Evolutionary conservation across 2,329 filamentous ascomycete species (phyloP).

Genomic region (Colletotrichum melonis): DNA sequence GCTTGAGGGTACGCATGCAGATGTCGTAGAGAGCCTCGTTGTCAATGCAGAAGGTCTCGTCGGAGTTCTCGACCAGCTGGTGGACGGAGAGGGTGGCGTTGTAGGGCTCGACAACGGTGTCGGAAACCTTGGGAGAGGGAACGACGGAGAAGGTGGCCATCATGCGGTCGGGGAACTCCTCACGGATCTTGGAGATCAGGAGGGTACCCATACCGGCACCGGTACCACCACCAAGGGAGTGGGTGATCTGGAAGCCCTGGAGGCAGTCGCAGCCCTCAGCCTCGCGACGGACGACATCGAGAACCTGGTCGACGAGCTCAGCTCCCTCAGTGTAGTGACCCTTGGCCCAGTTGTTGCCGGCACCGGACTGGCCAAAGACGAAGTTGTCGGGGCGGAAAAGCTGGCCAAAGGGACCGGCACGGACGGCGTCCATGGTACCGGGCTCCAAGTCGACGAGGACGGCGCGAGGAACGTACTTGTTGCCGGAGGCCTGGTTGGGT

Average conservation of each 20-base stretch:
- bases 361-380: slow-evolving; percentile 99
- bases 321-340: slow-evolving; percentile 99
- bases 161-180: slow-evolving; percentile 99
- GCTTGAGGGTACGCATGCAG: slow-evolving; percentile 99
- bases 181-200: slow-evolving; percentile 99
- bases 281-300: slow-evolving; percentile 98
- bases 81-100: slow-evolving; percentile 99
- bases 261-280: slow-evolving; percentile 99
- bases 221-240: slow-evolving; percentile 99
- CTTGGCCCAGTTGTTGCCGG: slow-evolving; percentile 99
- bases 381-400: slow-evolving; percentile 99
- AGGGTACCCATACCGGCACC: slow-evolving; percentile 99
- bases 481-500: slow-evolving; percentile 79
- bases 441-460: slow-evolving; percentile 99
- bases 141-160: slow-evolving; percentile 99
- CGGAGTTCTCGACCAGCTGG: slow-evolving; percentile 99
- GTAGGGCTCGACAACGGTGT: slow-evolving; percentile 99
- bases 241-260: slow-evolving; percentile 99
- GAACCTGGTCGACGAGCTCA: slow-evolving; percentile 96
- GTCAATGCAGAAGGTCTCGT: slow-evolving; percentile 99
- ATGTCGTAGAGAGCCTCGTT: slow-evolving; percentile 99
- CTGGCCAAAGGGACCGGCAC: slow-evolving; percentile 96
- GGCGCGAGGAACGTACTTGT: slow-evolving; percentile 99
- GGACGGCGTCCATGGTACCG: slow-evolving; percentile 99
- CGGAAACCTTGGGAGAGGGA: slow-evolving; percentile 98